A percentile compares a stretch with the other conserved stretches of the same genome.
These are phyloP conservation scores for Rhexocercosporidium sp. DNA, from an alignment of 2,329 filamentous ascomycete genomes.

Conservation along the genomic window DNA sequence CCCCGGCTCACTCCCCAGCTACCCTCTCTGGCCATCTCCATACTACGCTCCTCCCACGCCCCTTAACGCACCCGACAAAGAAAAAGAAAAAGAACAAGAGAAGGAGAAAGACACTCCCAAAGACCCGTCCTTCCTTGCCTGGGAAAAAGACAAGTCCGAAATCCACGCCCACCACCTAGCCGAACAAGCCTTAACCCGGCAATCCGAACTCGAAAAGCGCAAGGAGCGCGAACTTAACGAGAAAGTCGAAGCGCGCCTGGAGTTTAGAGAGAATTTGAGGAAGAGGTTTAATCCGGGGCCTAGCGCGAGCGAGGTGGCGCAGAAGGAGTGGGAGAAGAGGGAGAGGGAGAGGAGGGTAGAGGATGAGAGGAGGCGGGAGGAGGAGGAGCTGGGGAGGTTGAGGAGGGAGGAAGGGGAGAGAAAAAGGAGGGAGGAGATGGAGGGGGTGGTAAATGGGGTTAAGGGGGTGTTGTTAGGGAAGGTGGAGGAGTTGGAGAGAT, in stretches of 20 bases:
- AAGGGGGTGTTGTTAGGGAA: background rate
- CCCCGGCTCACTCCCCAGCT: background rate
- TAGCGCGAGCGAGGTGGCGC: background rate
- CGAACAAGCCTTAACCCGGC: background rate
- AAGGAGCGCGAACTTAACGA: background rate
- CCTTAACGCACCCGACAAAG: background rate
- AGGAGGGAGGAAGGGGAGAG: slow-evolving; percentile 4
- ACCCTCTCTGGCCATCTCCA: background rate
- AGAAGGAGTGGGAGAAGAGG: background rate
- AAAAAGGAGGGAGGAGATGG: background rate
- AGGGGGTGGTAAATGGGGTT: background rate
- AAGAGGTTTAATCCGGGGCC: background rate
- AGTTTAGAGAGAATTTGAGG: background rate
- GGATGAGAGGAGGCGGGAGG: slow-evolving; percentile 8
- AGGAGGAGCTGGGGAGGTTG: background rate
- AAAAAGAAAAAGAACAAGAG: too few species aligned
- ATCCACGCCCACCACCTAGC: background rate
- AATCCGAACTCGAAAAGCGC: background rate
- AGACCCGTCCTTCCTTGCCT: background rate
- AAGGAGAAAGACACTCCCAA: too few species aligned
- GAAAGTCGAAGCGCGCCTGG: background rate
- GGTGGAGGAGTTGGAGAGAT: background rate
- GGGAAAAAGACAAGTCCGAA: background rate
- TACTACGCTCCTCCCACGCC: background rate
- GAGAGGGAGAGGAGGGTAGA: background rate